Percentiles rank a stretch among this genome's conserved stretches.
Evolutionary conservation across 108 stramenopile species (phyloP).

Genomic region (Poteriospumella lacustris): DNA sequence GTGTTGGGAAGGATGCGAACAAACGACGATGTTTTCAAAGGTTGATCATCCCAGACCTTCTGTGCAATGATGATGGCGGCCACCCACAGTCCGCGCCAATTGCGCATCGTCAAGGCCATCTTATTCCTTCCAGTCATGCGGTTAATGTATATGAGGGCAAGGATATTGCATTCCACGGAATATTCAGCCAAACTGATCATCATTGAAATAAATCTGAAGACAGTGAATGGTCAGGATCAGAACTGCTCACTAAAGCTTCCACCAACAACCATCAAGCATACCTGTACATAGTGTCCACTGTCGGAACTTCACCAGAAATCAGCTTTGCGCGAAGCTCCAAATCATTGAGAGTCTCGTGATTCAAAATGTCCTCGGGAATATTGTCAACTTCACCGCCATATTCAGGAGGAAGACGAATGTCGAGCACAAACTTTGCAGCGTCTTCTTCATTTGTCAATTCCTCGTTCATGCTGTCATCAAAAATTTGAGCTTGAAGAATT

Average conservation of each 20-base stretch:
- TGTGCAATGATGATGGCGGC: constrained; percentile 36
- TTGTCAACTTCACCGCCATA: background rate
- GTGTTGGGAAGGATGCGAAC: background rate
- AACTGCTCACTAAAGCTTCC: no score
- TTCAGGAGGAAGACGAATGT: background rate
- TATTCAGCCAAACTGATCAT: constrained; percentile 13
- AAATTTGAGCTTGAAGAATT: constrained; percentile 12
- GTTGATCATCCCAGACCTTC: constrained; percentile 42
- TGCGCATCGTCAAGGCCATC: constrained; percentile 24
- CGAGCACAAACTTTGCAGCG: background rate
- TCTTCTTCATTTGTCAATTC: no score
- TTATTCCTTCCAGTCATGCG: constrained; percentile 9
- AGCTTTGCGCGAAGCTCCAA: background rate
- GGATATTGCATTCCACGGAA: constrained; percentile 31
- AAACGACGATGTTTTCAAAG: constrained; percentile 26
- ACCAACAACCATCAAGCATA: no score
- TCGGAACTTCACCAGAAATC: background rate
- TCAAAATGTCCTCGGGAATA: constrained; percentile 1
- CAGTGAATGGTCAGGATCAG: no score
- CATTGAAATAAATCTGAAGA: constrained; percentile 4
- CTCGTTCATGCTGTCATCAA: background rate
- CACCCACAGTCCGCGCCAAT: constrained; percentile 33
- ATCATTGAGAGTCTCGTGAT: constrained; percentile 16
- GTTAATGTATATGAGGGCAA: constrained; percentile 36
- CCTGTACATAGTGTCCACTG: background rate